These are phyloP conservation scores for Tolypocladium inflatum DNA, from an alignment of 2,329 filamentous ascomycete genomes.

Conservation along the genomic window DNA sequence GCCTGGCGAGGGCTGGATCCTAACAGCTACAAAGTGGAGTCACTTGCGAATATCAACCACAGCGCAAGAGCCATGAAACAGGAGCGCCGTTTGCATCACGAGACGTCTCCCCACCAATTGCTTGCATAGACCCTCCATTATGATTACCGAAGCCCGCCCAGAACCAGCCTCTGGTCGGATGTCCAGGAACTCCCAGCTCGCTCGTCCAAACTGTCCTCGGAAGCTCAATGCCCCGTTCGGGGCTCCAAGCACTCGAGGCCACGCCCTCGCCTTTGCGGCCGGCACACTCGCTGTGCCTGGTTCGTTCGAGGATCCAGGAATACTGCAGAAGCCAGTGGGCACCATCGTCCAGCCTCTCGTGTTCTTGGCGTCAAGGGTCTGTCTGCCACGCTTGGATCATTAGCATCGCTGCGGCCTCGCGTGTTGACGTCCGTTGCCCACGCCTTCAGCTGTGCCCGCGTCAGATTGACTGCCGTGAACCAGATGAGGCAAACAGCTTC, in stretches of 20 bases:
- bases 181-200: neutral
- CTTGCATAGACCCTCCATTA: neutral
- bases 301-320: neutral
- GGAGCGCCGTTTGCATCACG: neutral
- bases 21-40: slow-evolving; percentile 9
- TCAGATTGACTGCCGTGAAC: neutral
- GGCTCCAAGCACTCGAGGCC: neutral
- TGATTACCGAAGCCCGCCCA: neutral
- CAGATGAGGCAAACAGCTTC: neutral
- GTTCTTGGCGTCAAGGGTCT: neutral
- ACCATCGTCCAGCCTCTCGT: neutral
- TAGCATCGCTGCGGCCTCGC: neutral
- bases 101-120: neutral
- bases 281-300: neutral
- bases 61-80: neutral
- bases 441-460: neutral
- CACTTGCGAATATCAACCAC: no score
- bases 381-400: neutral
- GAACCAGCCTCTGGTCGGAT: neutral
- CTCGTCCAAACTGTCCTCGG: neutral
- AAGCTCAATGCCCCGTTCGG: neutral
- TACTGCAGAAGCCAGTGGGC: neutral
- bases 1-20: slow-evolving; percentile 23
- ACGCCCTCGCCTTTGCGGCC: no score
- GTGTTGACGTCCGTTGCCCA: neutral